A percentile compares a stretch with the other conserved stretches of the same genome.
These are phyloP conservation scores for Paracoccidioides brasiliensis DNA, from an alignment of 2,329 filamentous ascomycete genomes.

Conservation along the genomic window DNA sequence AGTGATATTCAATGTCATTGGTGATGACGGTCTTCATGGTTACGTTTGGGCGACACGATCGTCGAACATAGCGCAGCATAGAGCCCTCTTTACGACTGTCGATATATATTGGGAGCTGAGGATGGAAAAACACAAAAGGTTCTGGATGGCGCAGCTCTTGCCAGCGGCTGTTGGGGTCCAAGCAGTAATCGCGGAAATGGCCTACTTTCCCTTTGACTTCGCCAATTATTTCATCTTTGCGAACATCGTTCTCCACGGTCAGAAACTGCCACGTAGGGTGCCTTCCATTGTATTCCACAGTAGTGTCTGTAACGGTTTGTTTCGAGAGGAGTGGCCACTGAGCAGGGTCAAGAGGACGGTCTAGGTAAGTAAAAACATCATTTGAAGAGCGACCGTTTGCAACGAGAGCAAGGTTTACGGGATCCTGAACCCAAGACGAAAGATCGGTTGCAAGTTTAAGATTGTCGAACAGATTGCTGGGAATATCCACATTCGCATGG, in stretches of 20 bases:
- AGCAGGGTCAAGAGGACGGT: conserved; percentile 42
- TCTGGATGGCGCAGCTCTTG: conserved; percentile 44
- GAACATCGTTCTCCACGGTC: conserved; percentile 40
- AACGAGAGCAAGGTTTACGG: conserved; percentile 53
- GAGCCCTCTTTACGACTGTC: conserved; percentile 84
- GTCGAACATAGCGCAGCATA: conserved; percentile 71
- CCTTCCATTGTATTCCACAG: conserved; percentile 38
- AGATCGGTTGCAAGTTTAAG: conserved; percentile 62
- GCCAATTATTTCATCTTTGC: conserved; percentile 44
- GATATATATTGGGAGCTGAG: conserved; percentile 78
- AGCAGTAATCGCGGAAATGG: conserved; percentile 59
- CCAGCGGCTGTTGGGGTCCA: conserved; percentile 54
- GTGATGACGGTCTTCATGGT: conserved; percentile 74
- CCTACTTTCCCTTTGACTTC: conserved; percentile 70
- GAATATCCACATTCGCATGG: conserved; percentile 42
- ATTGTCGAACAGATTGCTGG: conserved; percentile 66
- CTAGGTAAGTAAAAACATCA: conserved; percentile 57
- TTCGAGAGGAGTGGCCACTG: conserved; percentile 40
- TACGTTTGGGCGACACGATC: conserved; percentile 87
- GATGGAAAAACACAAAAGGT: conserved; percentile 79
- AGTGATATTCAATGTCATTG: conserved; percentile 66
- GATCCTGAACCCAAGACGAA: conserved; percentile 65
- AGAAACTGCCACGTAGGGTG: conserved; percentile 55
- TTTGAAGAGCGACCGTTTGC: conserved; percentile 48
- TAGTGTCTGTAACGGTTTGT: conserved; percentile 40